These are phyloP conservation scores for Cladobotryum protrusum DNA, from an alignment of 2,329 filamentous ascomycete genomes.

Conservation along the genomic window DNA sequence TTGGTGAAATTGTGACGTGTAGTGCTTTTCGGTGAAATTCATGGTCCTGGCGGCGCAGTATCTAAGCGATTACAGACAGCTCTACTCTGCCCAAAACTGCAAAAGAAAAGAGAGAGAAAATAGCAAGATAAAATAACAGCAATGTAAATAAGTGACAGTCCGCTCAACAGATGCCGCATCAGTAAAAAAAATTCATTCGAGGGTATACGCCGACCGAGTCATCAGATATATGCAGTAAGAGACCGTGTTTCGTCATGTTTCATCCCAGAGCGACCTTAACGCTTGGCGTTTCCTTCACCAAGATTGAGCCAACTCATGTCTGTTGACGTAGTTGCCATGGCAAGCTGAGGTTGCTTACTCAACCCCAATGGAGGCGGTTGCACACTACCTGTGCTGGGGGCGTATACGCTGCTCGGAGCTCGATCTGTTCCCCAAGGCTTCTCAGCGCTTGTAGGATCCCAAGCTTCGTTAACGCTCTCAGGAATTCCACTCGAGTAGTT, in stretches of 20 bases:
- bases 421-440: slow-evolving; percentile 46
- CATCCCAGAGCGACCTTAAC: neutral
- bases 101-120: slow-evolving; percentile 3
- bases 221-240: slow-evolving; percentile 13
- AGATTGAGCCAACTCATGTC: slow-evolving; percentile 82
- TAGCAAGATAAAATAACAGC: slow-evolving; percentile 10
- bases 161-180: slow-evolving; percentile 8
- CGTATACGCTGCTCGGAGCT: slow-evolving; percentile 48
- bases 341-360: slow-evolving; percentile 45
- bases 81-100: neutral
- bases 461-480: slow-evolving; percentile 53
- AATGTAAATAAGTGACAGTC: neutral
- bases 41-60: neutral
- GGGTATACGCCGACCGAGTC: slow-evolving; percentile 14
- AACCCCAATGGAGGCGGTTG: slow-evolving; percentile 30
- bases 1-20: slow-evolving; percentile 5
- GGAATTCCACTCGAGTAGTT: slow-evolving; percentile 61
- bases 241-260: slow-evolving; percentile 11
- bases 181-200: slow-evolving; percentile 10
- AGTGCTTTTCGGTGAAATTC: slow-evolving; percentile 1
- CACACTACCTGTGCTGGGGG: slow-evolving; percentile 29
- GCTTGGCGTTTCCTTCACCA: slow-evolving; percentile 35
- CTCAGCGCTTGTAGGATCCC: slow-evolving; percentile 42
- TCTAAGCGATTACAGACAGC: slow-evolving; percentile 7
- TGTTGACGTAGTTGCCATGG: slow-evolving; percentile 44